Percentiles rank a stretch among this genome's conserved stretches.
phyloP scores from a whole-genome alignment of 148 eudicot genomes.

The Pouteria glomerata region DNA sequence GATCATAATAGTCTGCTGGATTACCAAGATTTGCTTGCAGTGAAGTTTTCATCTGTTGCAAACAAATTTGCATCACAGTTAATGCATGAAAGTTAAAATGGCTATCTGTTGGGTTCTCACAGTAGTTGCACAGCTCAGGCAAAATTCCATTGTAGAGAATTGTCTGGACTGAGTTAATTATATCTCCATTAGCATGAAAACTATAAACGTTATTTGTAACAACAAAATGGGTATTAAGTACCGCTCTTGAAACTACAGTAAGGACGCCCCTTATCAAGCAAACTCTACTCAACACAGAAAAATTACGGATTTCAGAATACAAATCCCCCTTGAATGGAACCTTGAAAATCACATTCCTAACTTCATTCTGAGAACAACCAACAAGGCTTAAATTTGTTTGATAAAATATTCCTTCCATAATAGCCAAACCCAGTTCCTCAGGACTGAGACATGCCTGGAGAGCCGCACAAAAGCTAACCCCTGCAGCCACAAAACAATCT shows the following conservation, averaged over 20 bases:
- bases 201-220: conserved; percentile 16
- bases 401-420: conserved; percentile 59
- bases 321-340: conserved; percentile 60
- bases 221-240: conserved; percentile 51
- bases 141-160: conserved; percentile 82
- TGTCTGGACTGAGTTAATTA: conserved; percentile 23
- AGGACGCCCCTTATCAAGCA: conserved; percentile 92
- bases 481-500: conserved; percentile 93
- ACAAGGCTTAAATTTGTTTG: conserved; percentile 22
- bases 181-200: conserved; percentile 20
- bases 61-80: conserved; percentile 92
- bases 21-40: conserved; percentile 42
- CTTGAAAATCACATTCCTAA: conserved; percentile 31
- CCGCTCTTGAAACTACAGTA: conserved; percentile 74
- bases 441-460: conserved; percentile 69
- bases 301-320: conserved; percentile 38
- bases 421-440: conserved; percentile 62
- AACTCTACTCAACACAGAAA: conserved; percentile 66
- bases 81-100: conserved; percentile 92
- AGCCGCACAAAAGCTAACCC: conserved; percentile 86
- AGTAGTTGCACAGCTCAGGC: conserved; percentile 75
- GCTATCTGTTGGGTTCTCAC: conserved; percentile 91
- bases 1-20: conserved; percentile 29
- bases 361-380: conserved; percentile 19
- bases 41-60: conserved; percentile 93